Base-by-base conservation (phyloP, 2,329 filamentous ascomycete genomes). In the Neodidymelliopsis sp. region DNA sequence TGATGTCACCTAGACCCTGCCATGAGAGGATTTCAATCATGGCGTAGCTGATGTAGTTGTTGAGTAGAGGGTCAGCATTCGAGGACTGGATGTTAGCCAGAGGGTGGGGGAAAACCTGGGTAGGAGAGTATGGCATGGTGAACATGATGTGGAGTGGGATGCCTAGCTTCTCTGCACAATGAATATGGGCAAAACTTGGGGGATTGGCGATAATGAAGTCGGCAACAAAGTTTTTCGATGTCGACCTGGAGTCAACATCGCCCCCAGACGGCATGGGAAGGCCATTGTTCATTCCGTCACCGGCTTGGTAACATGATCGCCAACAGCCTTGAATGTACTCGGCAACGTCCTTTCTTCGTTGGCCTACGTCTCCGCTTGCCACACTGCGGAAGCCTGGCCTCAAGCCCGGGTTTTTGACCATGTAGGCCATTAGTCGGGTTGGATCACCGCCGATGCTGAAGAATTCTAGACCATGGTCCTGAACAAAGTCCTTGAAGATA, bases 121-220 rank as follows among this genome's bases (percentile, higher is more conserved):
- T 81, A 4, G 61, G 66, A 18, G 63, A 75, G 74, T 76, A 82
- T 4, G 79, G 79, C 79, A 82, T 82, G 0, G 66, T 71, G 40
- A 71, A 96, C 88, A 95, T 93, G 64, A 95, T 81, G 63, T 90
- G 88, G 4, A 90, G 63, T 0, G 88, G 88, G 19, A 90, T 82
- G 0, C 86, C 87, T 57, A 90, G 69, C 65, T 85, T 87, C 71
- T 90, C 85, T 0, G 87, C 88, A 51, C 86, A 81, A 61, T 90
- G 87, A 2, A 90, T 78, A 63, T 91, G 87, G 0, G 86, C 88
- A 70, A 90, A 90, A 63, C 86, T 89, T 0, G 88, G 88, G 1
- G 88, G 88, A 52, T 91, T 91, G 1, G 88, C 88, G 59, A 91
- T 89, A 57, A 91, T 90, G 87, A 56, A 59, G 71, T 90, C 89